phyloP scores from a whole-genome alignment of 345 rosid genomes.

The Streptanthus diversifolius region DNA sequence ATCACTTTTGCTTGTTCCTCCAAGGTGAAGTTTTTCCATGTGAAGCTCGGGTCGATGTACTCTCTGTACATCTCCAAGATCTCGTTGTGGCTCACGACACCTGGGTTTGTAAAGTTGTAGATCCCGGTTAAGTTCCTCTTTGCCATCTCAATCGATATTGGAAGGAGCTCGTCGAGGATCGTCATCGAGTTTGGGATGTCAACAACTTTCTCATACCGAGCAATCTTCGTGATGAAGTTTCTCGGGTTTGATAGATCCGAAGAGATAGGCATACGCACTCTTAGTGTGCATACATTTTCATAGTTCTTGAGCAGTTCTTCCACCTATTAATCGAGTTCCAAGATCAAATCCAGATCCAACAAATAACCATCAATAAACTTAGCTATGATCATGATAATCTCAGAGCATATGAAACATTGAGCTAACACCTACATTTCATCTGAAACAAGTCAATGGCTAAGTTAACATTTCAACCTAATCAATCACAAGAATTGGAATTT shows the following conservation, averaged over 20 bases:
- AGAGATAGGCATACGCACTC: conserved; percentile 94
- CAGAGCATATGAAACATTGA: background rate
- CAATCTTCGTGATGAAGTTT: conserved; percentile 80
- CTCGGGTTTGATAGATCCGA: conserved; percentile 79
- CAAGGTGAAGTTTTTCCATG: conserved; percentile 84
- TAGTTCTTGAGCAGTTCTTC: conserved; percentile 82
- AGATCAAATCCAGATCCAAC: background rate
- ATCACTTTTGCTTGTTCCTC: conserved; percentile 93
- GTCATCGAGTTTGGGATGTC: conserved; percentile 95
- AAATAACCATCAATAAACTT: background rate
- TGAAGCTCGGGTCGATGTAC: conserved; percentile 58
- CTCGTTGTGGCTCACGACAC: conserved; percentile 91
- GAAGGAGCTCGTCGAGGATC: conserved; percentile 81
- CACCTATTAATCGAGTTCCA: conserved; percentile 34
- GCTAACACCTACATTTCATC: conserved; percentile 3
- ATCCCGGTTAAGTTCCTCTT: conserved; percentile 92
- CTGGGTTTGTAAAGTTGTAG: conserved; percentile 85
- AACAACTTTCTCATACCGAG: conserved; percentile 78
- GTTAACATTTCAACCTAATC: background rate
- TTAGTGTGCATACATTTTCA: conserved; percentile 78
- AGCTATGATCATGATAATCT: background rate
- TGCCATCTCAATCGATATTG: conserved; percentile 90
- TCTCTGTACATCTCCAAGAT: conserved; percentile 76
- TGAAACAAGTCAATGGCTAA: background rate
- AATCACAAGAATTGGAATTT: background rate